A percentile compares a stretch with the other conserved stretches of the same genome.
These are phyloP conservation scores for Phylloporus gajari DNA, from an alignment of 1,284 basidiomycete species.

Conservation along the genomic window DNA sequence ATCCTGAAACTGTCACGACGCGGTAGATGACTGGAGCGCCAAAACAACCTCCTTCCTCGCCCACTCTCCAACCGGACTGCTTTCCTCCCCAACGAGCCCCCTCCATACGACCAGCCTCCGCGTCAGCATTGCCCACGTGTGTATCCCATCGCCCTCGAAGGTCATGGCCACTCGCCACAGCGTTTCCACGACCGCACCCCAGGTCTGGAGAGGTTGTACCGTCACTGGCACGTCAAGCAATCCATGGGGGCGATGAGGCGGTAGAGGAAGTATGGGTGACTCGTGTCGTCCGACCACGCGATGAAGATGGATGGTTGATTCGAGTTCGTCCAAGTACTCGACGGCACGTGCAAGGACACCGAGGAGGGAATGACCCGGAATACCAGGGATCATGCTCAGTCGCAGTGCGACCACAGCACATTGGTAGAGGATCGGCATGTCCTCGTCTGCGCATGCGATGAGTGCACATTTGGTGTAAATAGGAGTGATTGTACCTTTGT, in stretches of 20 bases:
- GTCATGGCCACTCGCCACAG: constrained; percentile 52
- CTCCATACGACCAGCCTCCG: constrained; percentile 67
- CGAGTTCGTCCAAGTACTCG: constrained; percentile 52
- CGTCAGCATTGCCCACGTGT: constrained; percentile 64
- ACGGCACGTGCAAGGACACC: too few relatives aligned
- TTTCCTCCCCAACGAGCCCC: constrained; percentile 52
- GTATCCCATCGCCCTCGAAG: constrained; percentile 25
- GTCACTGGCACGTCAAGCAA: constrained; percentile 49
- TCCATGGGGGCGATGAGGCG: constrained; percentile 53
- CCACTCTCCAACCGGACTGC: constrained; percentile 60
- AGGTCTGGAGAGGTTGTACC: constrained; percentile 47
- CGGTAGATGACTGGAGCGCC: constrained; percentile 10
- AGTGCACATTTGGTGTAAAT: not conserved
- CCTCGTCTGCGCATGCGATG: constrained; percentile 26
- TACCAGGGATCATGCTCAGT: constrained; percentile 26
- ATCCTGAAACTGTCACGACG: not conserved
- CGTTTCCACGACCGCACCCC: constrained; percentile 66
- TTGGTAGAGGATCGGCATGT: constrained; percentile 34
- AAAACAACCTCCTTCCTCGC: constrained; percentile 43
- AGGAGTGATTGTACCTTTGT: constrained; percentile 25
- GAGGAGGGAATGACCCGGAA: too few relatives aligned
- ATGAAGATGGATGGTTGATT: constrained; percentile 38
- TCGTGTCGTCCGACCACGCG: not conserved
- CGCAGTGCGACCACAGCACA: constrained; percentile 27
- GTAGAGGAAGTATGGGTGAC: constrained; percentile 2